Conservation (phyloP, 768 basidiomycete species). For the Hericium erinaceus region DNA sequence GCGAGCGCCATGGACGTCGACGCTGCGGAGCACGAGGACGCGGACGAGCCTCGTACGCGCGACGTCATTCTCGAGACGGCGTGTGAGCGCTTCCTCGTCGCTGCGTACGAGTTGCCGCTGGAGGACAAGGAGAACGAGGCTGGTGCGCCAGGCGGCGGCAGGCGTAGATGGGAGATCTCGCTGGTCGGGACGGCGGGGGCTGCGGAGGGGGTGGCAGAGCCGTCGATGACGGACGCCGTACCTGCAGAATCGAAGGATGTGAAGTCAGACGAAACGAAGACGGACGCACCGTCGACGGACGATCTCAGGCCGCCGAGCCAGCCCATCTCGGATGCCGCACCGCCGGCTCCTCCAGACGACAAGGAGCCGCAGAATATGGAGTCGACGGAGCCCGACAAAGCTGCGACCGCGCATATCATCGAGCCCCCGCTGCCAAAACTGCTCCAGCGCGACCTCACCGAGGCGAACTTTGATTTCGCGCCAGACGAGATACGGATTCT, state of each 20-base stretch:
- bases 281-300: slow-evolving; percentile 6
- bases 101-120: slow-evolving; percentile 3
- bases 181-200: too few species aligned
- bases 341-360: background rate
- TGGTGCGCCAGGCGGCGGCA: too few species aligned
- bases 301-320: background rate
- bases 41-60: slow-evolving; percentile 4
- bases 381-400: background rate
- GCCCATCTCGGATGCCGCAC: too few species aligned
- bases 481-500: slow-evolving; percentile 21
- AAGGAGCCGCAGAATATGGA: background rate
- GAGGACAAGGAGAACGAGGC: slow-evolving; percentile 8
- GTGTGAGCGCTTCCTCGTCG: slow-evolving; percentile 21
- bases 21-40: background rate
- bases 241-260: background rate
- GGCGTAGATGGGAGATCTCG: too few species aligned
- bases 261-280: slow-evolving; percentile 3
- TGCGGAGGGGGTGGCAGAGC: too few species aligned
- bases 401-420: too few species aligned
- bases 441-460: too few species aligned
- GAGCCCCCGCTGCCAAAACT: background rate
- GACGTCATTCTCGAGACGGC: slow-evolving; percentile 22
- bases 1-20: too few species aligned
- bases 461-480: slow-evolving; percentile 20
- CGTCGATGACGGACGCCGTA: background rate